Evolutionary conservation across 768 basidiomycete species (phyloP).

Genomic region (Suillus sp.): DNA sequence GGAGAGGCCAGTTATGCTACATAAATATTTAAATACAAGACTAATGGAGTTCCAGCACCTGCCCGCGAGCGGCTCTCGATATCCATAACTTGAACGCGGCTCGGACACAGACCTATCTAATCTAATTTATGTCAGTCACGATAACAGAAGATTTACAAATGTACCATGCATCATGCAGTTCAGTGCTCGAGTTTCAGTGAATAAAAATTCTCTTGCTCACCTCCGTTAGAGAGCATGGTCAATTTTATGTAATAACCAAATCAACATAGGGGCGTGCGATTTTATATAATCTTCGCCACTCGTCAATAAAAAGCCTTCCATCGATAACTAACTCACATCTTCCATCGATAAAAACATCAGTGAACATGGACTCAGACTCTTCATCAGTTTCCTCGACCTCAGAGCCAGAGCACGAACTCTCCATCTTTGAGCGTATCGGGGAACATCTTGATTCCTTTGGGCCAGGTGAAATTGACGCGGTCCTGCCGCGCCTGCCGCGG

Average conservation of each 20-base stretch:
- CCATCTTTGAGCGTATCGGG: not conserved
- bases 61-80: not conserved
- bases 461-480: too few relatives aligned
- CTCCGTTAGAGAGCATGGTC: not conserved
- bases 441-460: not conserved
- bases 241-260: not conserved
- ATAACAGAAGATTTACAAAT: not conserved
- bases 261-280: not conserved
- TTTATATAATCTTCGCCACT: not conserved
- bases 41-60: not conserved
- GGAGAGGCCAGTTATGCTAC: not conserved
- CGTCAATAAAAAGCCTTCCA: not conserved
- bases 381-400: not conserved
- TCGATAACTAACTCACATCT: not conserved
- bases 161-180: not conserved
- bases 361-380: not conserved
- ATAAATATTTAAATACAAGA: too few relatives aligned
- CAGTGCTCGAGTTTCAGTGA: not conserved
- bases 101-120: not conserved
- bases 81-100: not conserved
- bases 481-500: too few relatives aligned
- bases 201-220: not conserved
- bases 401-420: slow-evolving; percentile 1
- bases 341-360: not conserved
- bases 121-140: not conserved